Base-by-base conservation (phyloP, 495 filamentous ascomycete genomes). In the Hyaloscypha bicolor region DNA sequence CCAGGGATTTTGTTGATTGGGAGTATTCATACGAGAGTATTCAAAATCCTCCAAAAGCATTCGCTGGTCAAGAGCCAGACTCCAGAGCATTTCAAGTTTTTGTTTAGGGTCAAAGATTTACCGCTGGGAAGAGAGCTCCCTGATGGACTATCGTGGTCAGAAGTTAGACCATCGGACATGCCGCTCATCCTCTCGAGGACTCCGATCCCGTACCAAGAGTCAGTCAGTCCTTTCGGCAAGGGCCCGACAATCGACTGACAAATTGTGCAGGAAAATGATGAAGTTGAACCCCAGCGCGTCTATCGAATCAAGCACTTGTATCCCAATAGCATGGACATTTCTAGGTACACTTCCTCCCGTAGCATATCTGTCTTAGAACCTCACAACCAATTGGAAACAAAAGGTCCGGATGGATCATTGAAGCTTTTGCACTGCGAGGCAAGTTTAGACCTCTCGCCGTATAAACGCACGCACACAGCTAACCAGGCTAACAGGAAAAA, bases 11-110 rank as follows among this genome's bases (percentile, higher is more conserved):
- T 79, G 0, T 68, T 82, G 1, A 64, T 79, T 0, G 80, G 81
- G 0, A 67, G 69, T 9, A 32, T 83, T 45, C 69, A 77, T 52
- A 79, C 80, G 62, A 59, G 39, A 1, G 30, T 79, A 14, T 56
- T 79, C 5, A 25, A 65, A 35, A 0, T 30, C 31, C 70, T 75
- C 62, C 29, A 48, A 42, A 76, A 68, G 60, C 68, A 72, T 25
- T 8, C 5, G 25, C 53, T 57, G 21, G 52, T 70, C 2, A 22
- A 39, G 11, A 52, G 51, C 0, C 60, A 32, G 1, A 29, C 74
- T n/a, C 70, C 63, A 19, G 73, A 77, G 31, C 78, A 74, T 52
- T 74, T 76, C 33, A 82, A 81, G 76, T 83, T 79, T 78, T 62
- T 82, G 21, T 81, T 82, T 60, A 68, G 73, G 5, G 35, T 70